Percentiles rank a stretch among this genome's conserved stretches.
Evolutionary conservation across 148 eudicot genomes (phyloP).

Genomic region (Diospyros lotus): DNA sequence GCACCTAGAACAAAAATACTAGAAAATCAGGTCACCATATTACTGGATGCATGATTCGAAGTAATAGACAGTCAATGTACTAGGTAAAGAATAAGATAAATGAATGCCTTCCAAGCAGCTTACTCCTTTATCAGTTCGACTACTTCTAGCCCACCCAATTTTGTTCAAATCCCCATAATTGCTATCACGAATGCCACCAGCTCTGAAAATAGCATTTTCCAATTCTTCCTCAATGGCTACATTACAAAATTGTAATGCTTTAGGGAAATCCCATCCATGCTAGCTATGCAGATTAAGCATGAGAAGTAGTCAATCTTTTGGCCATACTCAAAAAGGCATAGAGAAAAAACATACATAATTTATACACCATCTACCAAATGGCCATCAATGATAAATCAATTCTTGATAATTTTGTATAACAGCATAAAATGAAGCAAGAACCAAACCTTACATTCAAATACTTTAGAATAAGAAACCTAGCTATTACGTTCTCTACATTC

Average conservation of each 20-base stretch:
- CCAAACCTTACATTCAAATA: background rate
- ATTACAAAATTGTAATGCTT: slow-evolving; percentile 27
- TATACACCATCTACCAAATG: background rate
- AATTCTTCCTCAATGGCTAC: slow-evolving; percentile 84
- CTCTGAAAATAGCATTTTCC: slow-evolving; percentile 76
- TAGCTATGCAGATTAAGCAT: slow-evolving; percentile 1
- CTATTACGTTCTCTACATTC: background rate
- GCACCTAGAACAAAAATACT: slow-evolving; percentile 47
- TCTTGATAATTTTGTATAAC: background rate
- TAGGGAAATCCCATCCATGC: slow-evolving; percentile 18
- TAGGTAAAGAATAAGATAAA: background rate
- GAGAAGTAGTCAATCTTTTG: background rate
- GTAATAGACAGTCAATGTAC: background rate
- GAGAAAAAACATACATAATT: background rate
- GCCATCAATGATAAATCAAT: background rate
- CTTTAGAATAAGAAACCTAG: background rate
- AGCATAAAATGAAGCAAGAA: background rate
- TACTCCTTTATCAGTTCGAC: slow-evolving; percentile 95
- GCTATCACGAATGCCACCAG: slow-evolving; percentile 79
- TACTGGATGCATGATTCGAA: background rate
- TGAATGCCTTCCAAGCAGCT: slow-evolving; percentile 18
- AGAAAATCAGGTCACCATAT: slow-evolving; percentile 2
- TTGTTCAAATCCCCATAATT: slow-evolving; percentile 75
- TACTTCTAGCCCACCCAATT: slow-evolving; percentile 86
- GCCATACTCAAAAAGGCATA: background rate